These are phyloP conservation scores for Pseudocercospora cruenta DNA, from an alignment of 2,329 filamentous ascomycete species.

Conservation along the genomic window DNA sequence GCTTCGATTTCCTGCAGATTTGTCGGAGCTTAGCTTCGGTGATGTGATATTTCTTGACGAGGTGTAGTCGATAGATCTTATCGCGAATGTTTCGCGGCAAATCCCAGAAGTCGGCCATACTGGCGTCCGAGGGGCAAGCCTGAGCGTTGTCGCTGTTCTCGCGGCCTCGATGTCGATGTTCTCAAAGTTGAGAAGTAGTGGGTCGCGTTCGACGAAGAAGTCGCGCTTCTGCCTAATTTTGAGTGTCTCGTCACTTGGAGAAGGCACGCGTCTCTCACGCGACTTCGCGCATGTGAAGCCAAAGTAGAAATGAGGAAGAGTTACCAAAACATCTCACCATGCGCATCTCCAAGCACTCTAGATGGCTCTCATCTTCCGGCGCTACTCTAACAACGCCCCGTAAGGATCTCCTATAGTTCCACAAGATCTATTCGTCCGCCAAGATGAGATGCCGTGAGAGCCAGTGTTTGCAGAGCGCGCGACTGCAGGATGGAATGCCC, in stretches of 20 bases:
- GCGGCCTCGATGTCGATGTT: background rate
- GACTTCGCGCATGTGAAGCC: background rate
- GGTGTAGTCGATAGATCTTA: conserved; percentile 33
- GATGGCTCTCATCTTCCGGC: background rate
- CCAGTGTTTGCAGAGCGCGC: too few relatives aligned
- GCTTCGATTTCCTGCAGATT: too few relatives aligned
- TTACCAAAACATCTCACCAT: too few relatives aligned
- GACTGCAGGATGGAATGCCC: too few relatives aligned
- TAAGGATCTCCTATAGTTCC: too few relatives aligned
- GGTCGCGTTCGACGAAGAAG: background rate
- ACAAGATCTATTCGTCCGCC: too few relatives aligned
- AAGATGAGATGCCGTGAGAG: too few relatives aligned
- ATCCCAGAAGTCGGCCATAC: conserved; percentile 33
- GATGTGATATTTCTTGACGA: conserved; percentile 25
- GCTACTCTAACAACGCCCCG: too few relatives aligned
- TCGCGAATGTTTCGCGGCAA: conserved; percentile 30
- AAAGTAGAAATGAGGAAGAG: too few relatives aligned
- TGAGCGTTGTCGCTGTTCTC: too few relatives aligned
- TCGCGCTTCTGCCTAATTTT: background rate
- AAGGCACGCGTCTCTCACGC: background rate
- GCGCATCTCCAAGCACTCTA: background rate
- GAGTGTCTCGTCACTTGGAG: background rate
- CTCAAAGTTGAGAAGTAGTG: background rate
- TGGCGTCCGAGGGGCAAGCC: background rate
- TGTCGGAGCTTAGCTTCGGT: too few relatives aligned